Evolutionary conservation across 73 alveolate species (phyloP).

Genomic region (Paramecium bursaria): DNA sequence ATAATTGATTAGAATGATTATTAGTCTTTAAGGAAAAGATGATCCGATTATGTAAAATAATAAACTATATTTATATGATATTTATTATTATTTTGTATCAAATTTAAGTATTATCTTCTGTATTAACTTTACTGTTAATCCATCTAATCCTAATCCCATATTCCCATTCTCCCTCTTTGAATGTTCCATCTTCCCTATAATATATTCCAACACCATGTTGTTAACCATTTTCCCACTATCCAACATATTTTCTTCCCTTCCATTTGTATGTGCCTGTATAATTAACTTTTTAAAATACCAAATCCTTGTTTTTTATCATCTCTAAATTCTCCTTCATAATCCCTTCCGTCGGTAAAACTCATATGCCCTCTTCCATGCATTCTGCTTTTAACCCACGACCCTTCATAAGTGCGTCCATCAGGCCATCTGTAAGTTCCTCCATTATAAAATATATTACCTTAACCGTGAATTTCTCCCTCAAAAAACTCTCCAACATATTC

Average conservation of each 20-base stretch:
- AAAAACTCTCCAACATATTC: conserved; percentile 80
- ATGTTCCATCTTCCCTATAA: conserved; percentile 42
- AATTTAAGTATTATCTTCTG: neutral
- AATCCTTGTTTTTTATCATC: conserved; percentile 77
- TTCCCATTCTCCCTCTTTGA: conserved; percentile 63
- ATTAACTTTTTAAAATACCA: too few species aligned
- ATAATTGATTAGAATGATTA: too few species aligned
- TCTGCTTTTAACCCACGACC: conserved; percentile 77
- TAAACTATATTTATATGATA: too few species aligned
- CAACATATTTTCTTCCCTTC: conserved; percentile 83
- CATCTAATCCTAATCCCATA: conserved; percentile 65
- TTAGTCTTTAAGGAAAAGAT: too few species aligned
- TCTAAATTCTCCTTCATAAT: conserved; percentile 73
- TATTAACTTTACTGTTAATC: conserved; percentile 4
- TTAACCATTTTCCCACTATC: conserved; percentile 87
- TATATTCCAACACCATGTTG: conserved; percentile 77
- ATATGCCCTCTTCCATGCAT: conserved; percentile 79
- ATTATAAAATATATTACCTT: conserved; percentile 70
- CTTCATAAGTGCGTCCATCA: conserved; percentile 79
- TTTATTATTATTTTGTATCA: too few species aligned
- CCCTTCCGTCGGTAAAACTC: conserved; percentile 80
- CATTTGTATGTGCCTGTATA: conserved; percentile 70
- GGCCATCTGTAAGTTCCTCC: conserved; percentile 74
- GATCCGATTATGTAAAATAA: too few species aligned
- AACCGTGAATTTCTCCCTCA: conserved; percentile 77